Conservation (phyloP, 176 grass and related monocot genomes). For the Oryza officinalis region DNA sequence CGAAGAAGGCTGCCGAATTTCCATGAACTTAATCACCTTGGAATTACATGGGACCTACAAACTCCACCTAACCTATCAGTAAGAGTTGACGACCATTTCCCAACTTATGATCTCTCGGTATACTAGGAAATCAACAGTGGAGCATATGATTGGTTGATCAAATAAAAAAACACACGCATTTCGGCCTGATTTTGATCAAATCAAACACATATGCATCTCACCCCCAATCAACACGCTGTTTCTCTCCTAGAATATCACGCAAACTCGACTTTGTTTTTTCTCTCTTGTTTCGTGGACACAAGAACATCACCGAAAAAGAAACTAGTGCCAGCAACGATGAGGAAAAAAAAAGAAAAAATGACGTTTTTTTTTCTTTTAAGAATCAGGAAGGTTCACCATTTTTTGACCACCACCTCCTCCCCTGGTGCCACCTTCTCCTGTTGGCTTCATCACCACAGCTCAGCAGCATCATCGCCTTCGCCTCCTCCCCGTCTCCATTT, state of each 20-base stretch:
- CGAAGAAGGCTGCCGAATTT: too few species aligned
- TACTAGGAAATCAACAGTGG: neutral
- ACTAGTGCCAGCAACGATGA: neutral
- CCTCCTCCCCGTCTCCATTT: conserved; percentile 18
- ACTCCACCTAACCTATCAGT: too few species aligned
- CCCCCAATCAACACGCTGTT: neutral
- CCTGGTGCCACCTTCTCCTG: conserved; percentile 48
- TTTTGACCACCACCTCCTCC: conserved; percentile 42
- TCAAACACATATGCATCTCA: neutral
- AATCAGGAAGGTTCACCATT: conserved; percentile 10
- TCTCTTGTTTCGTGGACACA: neutral
- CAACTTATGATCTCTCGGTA: neutral
- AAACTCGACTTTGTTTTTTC: neutral
- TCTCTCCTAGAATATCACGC: neutral
- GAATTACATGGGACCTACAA: too few species aligned
- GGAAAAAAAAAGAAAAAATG: neutral
- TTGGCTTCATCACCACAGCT: conserved; percentile 41
- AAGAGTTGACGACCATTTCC: neutral
- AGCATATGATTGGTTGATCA: neutral
- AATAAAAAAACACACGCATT: neutral
- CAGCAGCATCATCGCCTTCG: conserved; percentile 37
- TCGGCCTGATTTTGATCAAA: neutral
- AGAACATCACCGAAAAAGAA: neutral
- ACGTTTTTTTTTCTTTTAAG: neutral
- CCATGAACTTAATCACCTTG: too few species aligned